These are phyloP conservation scores for Pelargonium cotyledonis DNA, from an alignment of 441 rosid species.

Conservation along the genomic window DNA sequence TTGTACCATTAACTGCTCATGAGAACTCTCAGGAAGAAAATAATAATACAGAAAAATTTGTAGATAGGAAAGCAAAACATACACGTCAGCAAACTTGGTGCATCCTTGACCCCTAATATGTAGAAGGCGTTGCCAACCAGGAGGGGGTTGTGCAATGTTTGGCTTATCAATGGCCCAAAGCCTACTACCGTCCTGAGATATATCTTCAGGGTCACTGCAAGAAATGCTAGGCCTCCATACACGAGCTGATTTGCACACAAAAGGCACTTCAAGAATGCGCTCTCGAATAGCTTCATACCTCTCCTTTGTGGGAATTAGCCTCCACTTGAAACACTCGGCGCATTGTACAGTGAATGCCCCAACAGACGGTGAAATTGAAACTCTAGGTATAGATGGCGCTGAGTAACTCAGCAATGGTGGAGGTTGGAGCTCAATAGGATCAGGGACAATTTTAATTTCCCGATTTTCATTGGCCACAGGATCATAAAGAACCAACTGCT, in stretches of 20 bases:
- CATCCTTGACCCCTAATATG: slow-evolving; percentile 82
- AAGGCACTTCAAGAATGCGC: slow-evolving; percentile 61
- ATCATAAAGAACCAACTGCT: slow-evolving; percentile 64
- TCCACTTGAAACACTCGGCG: slow-evolving; percentile 84
- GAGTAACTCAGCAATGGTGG: slow-evolving; percentile 23
- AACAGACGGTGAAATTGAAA: slow-evolving; percentile 44
- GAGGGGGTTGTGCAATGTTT: slow-evolving; percentile 80
- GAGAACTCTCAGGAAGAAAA: background rate
- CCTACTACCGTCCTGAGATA: slow-evolving; percentile 80
- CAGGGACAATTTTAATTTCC: slow-evolving; percentile 27
- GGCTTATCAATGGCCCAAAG: slow-evolving; percentile 97
- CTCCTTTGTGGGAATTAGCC: slow-evolving; percentile 74
- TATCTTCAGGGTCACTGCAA: slow-evolving; percentile 74
- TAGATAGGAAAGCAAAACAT: slow-evolving; percentile 26
- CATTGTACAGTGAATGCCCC: slow-evolving; percentile 92
- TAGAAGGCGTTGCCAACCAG: slow-evolving; percentile 78
- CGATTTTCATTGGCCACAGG: slow-evolving; percentile 34
- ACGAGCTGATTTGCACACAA: slow-evolving; percentile 53
- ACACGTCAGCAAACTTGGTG: slow-evolving; percentile 90
- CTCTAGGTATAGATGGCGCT: slow-evolving; percentile 27
- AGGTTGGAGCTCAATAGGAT: slow-evolving; percentile 26
- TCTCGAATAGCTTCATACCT: slow-evolving; percentile 92
- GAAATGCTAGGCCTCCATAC: slow-evolving; percentile 80
- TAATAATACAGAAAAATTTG: background rate
- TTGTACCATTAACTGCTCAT: background rate